A percentile compares a stretch with the other conserved stretches of the same genome.
Conservation (phyloP, 73 alveolate species). For the Paramecium sonneborni region DNA sequence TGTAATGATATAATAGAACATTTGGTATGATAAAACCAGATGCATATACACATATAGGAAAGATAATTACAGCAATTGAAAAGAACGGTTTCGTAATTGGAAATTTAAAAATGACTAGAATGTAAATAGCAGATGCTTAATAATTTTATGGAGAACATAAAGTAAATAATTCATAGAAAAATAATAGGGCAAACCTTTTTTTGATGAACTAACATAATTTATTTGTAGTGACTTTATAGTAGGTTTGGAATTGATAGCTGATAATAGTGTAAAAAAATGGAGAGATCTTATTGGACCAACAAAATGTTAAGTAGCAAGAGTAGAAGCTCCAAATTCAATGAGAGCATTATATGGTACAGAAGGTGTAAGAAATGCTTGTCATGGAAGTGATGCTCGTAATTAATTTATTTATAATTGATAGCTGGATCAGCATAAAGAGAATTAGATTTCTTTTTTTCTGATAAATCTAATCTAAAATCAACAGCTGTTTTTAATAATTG, state of each 20-base stretch:
- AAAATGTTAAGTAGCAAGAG: slow-evolving; percentile 81
- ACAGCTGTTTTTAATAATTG: slow-evolving; percentile 92
- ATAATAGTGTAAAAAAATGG: slow-evolving; percentile 91
- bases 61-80: slow-evolving; percentile 82
- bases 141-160: slow-evolving; percentile 85
- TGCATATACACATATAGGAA: slow-evolving; percentile 92
- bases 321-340: slow-evolving; percentile 89
- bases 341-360: slow-evolving; percentile 96
- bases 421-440: slow-evolving; percentile 92
- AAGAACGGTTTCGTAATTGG: slow-evolving; percentile 86
- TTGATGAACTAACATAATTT: slow-evolving; percentile 80
- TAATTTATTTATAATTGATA: background rate
- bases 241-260: slow-evolving; percentile 93
- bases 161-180: background rate
- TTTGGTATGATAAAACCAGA: slow-evolving; percentile 98
- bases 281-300: slow-evolving; percentile 95
- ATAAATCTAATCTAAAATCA: slow-evolving; percentile 69
- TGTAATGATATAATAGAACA: slow-evolving; percentile 71
- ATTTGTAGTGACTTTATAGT: slow-evolving; percentile 92
- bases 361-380: slow-evolving; percentile 95
- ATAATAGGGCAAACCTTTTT: slow-evolving; percentile 88
- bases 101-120: slow-evolving; percentile 91
- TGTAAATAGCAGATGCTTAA: slow-evolving; percentile 79
- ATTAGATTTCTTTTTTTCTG: slow-evolving; percentile 84
- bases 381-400: slow-evolving; percentile 86